Evolutionary conservation across 83 land plant species (phyloP), one percentile per base, ranked within the genome.

Genomic region (Isoetes engelmannii): DNA sequence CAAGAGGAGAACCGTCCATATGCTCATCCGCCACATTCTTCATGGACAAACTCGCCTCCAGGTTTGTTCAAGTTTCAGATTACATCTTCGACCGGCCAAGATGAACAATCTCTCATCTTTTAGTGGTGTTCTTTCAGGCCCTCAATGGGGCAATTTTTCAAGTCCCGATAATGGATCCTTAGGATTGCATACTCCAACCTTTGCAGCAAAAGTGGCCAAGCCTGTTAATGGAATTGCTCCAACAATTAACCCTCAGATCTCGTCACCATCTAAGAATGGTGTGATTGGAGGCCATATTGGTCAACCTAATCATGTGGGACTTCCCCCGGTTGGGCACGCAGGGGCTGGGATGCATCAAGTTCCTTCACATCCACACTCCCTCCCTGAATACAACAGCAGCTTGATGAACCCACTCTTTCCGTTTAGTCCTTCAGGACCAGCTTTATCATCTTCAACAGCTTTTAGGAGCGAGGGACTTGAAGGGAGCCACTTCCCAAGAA

Each of bases 31-130:
- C 74, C 83, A 8, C 92, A 90, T 75, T 87, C 97, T 6, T 89
- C 99, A 18, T 75, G 90, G 15, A 72, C 79, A 60, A 89, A 67
- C 71, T 95, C 99, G 68, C 97, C 97, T 53, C 99, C 97, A 71
- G 97, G 99, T 91, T 65, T 49, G 43, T n/a, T 60, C 19, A 45
- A 12, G 69, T n/a, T 62, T 61, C n/a, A 61, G 42, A 46, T 70
- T 44, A 17, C 6, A 7, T 4, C 5, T 28, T 28, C 37, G 37
- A 28, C 1, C 37, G 37, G 37, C 37, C 37, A 28, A 28, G 2
- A 28, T 28, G 37, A 28, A 28, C 0, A 28, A 28, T 28, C 37
- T 28, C 37, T 28, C 37, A 28, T 28, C 37, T 28, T 28, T 2
- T 28, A 28, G 37, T 28, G 37, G 37, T 28, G 37, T 28, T 28